These are phyloP conservation scores for Dichomitus squalens DNA, from an alignment of 1,284 basidiomycete genomes.

Conservation along the genomic window DNA sequence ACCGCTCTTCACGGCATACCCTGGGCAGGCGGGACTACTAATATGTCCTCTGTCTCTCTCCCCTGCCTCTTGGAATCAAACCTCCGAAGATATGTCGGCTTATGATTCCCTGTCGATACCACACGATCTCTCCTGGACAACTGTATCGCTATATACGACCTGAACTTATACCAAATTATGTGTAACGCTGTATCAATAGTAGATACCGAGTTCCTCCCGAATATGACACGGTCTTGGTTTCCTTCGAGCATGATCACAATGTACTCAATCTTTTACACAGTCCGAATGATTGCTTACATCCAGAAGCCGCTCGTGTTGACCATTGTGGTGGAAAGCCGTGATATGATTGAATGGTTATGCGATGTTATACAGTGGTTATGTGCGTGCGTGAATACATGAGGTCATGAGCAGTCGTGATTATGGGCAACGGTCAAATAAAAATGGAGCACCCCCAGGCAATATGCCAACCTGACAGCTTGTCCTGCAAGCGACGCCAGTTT, in stretches of 20 bases:
- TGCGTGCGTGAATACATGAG: not conserved
- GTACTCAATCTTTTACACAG: too few relatives aligned
- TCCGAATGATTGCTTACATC: too few relatives aligned
- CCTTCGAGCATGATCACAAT: too few relatives aligned
- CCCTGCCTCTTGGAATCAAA: too few relatives aligned
- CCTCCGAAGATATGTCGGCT: not conserved
- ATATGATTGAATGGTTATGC: not conserved
- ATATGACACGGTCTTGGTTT: not conserved
- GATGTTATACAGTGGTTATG: not conserved
- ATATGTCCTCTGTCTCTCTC: not conserved
- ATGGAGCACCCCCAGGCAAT: not conserved
- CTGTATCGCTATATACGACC: too few relatives aligned
- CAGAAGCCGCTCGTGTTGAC: too few relatives aligned
- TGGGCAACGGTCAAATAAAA: slow-evolving; percentile 6
- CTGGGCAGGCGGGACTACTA: slow-evolving; percentile 1
- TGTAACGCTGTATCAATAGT: not conserved
- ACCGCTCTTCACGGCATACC: not conserved
- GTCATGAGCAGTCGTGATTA: not conserved
- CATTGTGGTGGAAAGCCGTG: not conserved
- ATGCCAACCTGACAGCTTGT: not conserved
- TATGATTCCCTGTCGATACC: not conserved
- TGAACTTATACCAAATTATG: not conserved
- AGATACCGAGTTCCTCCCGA: not conserved
- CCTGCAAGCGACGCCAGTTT: not conserved
- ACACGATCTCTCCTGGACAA: not conserved